phyloP scores from a whole-genome alignment of 805 yeast genomes.

The Naumovozyma dairenensis region DNA sequence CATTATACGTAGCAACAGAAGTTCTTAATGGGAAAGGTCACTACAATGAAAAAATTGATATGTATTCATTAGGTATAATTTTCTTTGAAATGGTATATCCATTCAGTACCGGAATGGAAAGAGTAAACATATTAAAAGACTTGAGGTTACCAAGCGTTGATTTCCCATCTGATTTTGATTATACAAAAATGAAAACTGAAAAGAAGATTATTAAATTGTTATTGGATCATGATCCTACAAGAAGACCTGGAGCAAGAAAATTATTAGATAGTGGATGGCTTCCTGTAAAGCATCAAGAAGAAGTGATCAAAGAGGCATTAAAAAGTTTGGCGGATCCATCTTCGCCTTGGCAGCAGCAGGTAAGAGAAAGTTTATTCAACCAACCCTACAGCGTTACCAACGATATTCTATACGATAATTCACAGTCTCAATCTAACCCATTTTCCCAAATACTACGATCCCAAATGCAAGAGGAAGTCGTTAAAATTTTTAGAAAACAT shows the following conservation, averaged over 20 bases:
- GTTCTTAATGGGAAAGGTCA: conserved; percentile 60
- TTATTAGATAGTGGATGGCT: conserved; percentile 71
- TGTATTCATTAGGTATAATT: conserved; percentile 90
- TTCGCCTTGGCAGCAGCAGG: conserved; percentile 91
- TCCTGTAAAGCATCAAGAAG: conserved; percentile 86
- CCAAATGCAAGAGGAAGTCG: conserved; percentile 50
- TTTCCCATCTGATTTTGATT: conserved; percentile 63
- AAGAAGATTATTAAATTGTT: conserved; percentile 55
- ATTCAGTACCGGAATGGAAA: conserved; percentile 87
- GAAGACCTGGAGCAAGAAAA: conserved; percentile 71
- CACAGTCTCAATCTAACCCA: conserved; percentile 22
- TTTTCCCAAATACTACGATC: conserved; percentile 49
- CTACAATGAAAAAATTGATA: conserved; percentile 91
- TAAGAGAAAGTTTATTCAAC: conserved; percentile 72
- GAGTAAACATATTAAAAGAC: conserved; percentile 60
- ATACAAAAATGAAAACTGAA: conserved; percentile 44
- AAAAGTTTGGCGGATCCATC: conserved; percentile 79
- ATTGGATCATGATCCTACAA: conserved; percentile 67
- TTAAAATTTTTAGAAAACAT: conserved; percentile 59
- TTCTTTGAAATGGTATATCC: conserved; percentile 91
- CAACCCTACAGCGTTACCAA: conserved; percentile 80
- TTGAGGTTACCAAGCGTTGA: conserved; percentile 49
- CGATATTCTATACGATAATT: conserved; percentile 69
- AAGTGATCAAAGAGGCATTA: conserved; percentile 78
- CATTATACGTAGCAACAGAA: conserved; percentile 86